These are phyloP conservation scores for Chaetomium fimeti DNA, from an alignment of 495 filamentous ascomycete species.

Conservation along the genomic window DNA sequence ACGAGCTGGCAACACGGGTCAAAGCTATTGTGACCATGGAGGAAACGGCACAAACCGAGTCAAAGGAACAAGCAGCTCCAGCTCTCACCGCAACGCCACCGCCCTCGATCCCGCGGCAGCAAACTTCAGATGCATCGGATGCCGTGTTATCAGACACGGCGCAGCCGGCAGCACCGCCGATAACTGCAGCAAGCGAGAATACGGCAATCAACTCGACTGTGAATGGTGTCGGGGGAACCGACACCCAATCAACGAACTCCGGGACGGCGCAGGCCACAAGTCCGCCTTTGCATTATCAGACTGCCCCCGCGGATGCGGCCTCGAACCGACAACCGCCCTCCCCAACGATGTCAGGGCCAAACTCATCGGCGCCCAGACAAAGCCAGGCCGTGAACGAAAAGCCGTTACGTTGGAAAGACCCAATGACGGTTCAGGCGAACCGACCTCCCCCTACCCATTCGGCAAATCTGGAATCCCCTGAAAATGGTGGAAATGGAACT, in stretches of 20 bases:
- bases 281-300: conserved; percentile 17
- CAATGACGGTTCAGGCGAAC: conserved; percentile 17
- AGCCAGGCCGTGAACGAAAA: conserved; percentile 10
- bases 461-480: conserved; percentile 18
- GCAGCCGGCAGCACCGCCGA: conserved; percentile 15
- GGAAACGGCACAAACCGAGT: not conserved
- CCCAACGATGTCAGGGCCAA: conserved; percentile 4
- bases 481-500: not conserved
- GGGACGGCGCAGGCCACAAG: conserved; percentile 21
- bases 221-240: conserved; percentile 9
- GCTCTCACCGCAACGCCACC: conserved; percentile 9
- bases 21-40: conserved; percentile 2
- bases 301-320: conserved; percentile 14
- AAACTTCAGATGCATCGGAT: conserved; percentile 16
- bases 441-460: conserved; percentile 19
- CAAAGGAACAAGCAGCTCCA: conserved; percentile 2
- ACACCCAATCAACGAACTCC: conserved; percentile 18
- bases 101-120: not conserved
- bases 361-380: not conserved
- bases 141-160: conserved; percentile 17
- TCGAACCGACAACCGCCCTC: conserved; percentile 11
- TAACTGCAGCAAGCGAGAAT: not conserved
- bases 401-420: conserved; percentile 25
- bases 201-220: not conserved
- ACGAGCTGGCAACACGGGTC: not conserved